Evolutionary conservation across 495 filamentous ascomycete species (phyloP), one percentile per base, ranked within the genome.

Genomic region (Copromyces sp.): DNA sequence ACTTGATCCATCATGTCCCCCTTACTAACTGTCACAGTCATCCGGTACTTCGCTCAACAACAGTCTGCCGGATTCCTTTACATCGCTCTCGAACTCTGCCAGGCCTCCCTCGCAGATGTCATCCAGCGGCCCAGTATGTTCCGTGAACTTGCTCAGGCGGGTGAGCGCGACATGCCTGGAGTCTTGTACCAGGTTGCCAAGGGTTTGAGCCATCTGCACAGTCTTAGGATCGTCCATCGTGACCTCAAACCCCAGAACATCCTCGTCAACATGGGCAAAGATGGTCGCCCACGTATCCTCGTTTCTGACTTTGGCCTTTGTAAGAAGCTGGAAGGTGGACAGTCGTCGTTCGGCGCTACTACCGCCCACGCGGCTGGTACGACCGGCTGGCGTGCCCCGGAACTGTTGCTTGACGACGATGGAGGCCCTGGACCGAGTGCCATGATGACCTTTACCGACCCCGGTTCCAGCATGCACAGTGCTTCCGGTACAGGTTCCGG

Each of bases 201-300:
- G 44, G 95, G 95, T 20, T 84, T 99, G 16, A 89, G 90, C 71
- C 94, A 98, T 82, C 84, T 99, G 24, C 95, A 99, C 80, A 91
- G 89, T 16, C 86, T 98, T 61, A 91, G 96, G 70, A 97, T 99
- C 75, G 96, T 99, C 14, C 95, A 99, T 80, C 92, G 95, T 68
- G 95, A 99, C 80, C 86, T 99, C 75, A 99, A 99, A 79, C 95
- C 95, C 1, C 95, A 98, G 77, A 99, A 99, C 76, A 97, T 98
- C 65, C 86, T 99, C 0, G 93, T 97, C 69, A 83, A 86, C 47
- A 84, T 87, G 80, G 83, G 85, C 82, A 82, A 89, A 80, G 83
- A 86, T 68, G 84, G 85, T n/a, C 84, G 81, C 59, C 89, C 91
- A 39, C 92, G 95, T 17, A 84, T 98, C 4, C 89, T 98, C 11